A percentile compares a stretch with the other conserved stretches of the same genome.
Evolutionary conservation across 75 land plant genomes (phyloP).

Genomic region (Pinus taeda): DNA sequence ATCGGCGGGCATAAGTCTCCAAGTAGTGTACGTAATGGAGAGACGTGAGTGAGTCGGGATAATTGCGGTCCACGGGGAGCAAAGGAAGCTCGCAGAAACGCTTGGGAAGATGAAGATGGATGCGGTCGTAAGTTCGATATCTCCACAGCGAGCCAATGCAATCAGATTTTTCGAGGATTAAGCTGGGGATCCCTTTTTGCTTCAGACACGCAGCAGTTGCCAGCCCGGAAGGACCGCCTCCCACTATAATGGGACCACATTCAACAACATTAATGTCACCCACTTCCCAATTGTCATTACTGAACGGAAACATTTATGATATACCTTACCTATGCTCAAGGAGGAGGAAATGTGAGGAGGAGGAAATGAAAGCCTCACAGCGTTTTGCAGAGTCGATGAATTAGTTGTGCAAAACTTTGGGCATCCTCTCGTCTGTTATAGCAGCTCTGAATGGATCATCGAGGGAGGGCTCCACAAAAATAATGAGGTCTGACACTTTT

Average conservation of each 20-base stretch:
- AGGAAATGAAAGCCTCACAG: too few relatives aligned
- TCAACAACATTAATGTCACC: background rate
- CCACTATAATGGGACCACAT: constrained; percentile 59
- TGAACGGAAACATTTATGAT: too few relatives aligned
- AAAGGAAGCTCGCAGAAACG: constrained; percentile 52
- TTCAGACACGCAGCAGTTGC: constrained; percentile 67
- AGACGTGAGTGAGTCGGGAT: constrained; percentile 31
- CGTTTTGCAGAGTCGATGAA: too few relatives aligned
- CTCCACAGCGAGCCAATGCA: constrained; percentile 68
- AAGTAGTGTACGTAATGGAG: constrained; percentile 46
- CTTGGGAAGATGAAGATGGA: constrained; percentile 64
- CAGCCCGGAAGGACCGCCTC: constrained; percentile 76
- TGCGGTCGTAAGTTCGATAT: constrained; percentile 41
- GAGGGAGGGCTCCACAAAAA: too few relatives aligned
- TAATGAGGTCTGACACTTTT: too few relatives aligned
- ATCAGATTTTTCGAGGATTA: constrained; percentile 46
- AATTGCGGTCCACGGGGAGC: constrained; percentile 24
- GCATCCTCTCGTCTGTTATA: too few relatives aligned
- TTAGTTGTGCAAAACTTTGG: too few relatives aligned
- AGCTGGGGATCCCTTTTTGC: constrained; percentile 27
- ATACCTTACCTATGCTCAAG: too few relatives aligned
- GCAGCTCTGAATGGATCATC: too few relatives aligned
- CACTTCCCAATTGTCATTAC: too few relatives aligned
- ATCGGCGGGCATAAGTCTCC: constrained; percentile 36
- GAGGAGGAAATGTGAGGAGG: too few relatives aligned